phyloP scores from a whole-genome alignment of 2,329 filamentous ascomycete species.

The Fusarium palustre region DNA sequence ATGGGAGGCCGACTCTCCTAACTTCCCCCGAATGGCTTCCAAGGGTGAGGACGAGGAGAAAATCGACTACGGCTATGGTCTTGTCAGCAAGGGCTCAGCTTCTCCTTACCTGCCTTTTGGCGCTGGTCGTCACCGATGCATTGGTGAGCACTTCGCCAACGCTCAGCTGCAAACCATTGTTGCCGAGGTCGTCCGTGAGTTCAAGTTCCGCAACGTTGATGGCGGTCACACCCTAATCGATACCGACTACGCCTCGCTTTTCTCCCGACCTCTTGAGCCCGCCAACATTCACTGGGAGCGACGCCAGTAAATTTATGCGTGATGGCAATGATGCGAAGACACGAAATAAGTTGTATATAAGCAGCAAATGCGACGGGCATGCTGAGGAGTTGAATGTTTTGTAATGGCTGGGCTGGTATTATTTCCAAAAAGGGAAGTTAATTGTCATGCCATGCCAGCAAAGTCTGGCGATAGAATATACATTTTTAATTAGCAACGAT shows the following conservation, averaged over 20 bases:
- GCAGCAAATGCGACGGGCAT: conserved; percentile 42
- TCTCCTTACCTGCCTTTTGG: conserved; percentile 96
- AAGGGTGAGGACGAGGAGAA: conserved; percentile 75
- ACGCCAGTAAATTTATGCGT: conserved; percentile 58
- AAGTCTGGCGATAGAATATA: conserved; percentile 44
- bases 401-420: conserved; percentile 44
- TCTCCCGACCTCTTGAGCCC: conserved; percentile 78
- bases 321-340: conserved; percentile 28
- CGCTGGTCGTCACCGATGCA: conserved; percentile 91
- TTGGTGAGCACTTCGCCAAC: conserved; percentile 97
- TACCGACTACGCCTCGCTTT: conserved; percentile 77
- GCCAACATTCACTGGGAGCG: conserved; percentile 81
- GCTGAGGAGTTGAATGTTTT: conserved; percentile 45
- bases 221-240: conserved; percentile 76
- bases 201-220: conserved; percentile 82
- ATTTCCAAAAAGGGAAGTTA: conserved; percentile 38
- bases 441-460: conserved; percentile 38
- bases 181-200: conserved; percentile 78
- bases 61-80: conserved; percentile 92
- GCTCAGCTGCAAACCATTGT: conserved; percentile 89
- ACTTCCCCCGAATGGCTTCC: conserved; percentile 59
- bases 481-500: conserved; percentile 44
- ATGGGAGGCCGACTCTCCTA: conserved; percentile 77
- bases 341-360: conserved; percentile 46
- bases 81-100: conserved; percentile 89